Evolutionary conservation across 1,284 basidiomycete species (phyloP).

Genomic region (Trametes polyzona): DNA sequence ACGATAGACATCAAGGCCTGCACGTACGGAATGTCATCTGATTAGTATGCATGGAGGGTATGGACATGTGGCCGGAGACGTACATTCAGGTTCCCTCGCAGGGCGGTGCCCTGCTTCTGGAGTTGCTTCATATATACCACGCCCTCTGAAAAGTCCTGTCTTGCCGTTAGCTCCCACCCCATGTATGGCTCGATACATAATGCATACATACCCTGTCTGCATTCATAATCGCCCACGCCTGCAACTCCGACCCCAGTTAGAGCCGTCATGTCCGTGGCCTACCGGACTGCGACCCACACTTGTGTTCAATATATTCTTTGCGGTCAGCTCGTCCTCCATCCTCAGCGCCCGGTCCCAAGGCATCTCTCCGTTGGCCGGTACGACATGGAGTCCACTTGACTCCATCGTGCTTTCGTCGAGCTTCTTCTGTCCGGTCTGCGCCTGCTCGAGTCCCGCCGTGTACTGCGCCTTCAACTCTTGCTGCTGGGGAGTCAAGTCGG

Average conservation of each 20-base stretch:
- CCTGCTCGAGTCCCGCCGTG: conserved; percentile 23
- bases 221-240: conserved; percentile 41
- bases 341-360: conserved; percentile 20
- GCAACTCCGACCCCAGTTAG: conserved; percentile 13
- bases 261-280: background rate
- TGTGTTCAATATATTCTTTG: conserved; percentile 23
- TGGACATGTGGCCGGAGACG: background rate
- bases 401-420: conserved; percentile 1
- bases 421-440: conserved; percentile 6
- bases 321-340: conserved; percentile 22
- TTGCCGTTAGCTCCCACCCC: too few species aligned
- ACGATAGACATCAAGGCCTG: conserved; percentile 34
- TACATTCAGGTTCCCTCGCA: conserved; percentile 23
- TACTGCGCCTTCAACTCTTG: conserved; percentile 35
- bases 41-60: too few species aligned
- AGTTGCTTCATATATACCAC: conserved; percentile 23
- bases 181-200: background rate
- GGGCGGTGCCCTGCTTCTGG: conserved; percentile 11
- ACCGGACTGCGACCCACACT: conserved; percentile 20
- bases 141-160: conserved; percentile 27
- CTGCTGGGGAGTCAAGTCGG: conserved; percentile 27
- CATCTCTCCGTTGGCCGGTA: conserved; percentile 6
- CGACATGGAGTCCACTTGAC: background rate
- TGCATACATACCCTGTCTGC: conserved; percentile 34
- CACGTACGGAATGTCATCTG: too few species aligned